A percentile compares a stretch with the other conserved stretches of the same genome.
Evolutionary conservation across 768 basidiomycete species (phyloP).

Genomic region (Cystofilobasidium ferigula): DNA sequence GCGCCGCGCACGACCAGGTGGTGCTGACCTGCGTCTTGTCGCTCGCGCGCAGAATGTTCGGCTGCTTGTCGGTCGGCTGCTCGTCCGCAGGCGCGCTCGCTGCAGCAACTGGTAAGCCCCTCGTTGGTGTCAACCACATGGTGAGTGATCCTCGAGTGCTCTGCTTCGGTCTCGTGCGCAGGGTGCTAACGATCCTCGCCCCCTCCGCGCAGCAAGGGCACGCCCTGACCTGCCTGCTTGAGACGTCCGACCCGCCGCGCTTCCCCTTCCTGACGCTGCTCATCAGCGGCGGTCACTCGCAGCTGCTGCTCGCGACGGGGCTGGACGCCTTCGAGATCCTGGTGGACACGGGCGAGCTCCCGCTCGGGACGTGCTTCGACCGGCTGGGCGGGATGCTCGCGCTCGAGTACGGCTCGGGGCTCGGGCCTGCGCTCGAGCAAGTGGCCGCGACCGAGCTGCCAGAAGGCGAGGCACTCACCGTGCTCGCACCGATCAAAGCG

Average conservation of each 20-base stretch:
- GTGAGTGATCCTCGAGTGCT: constrained; percentile 41
- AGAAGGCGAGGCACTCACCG: constrained; percentile 25
- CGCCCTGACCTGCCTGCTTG: constrained; percentile 67
- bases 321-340: constrained; percentile 53
- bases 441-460: constrained; percentile 41
- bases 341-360: constrained; percentile 62
- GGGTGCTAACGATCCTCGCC: background rate
- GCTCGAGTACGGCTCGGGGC: constrained; percentile 41
- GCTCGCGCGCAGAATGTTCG: constrained; percentile 47
- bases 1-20: constrained; percentile 42
- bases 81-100: constrained; percentile 80
- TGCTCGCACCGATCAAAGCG: background rate
- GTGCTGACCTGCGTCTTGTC: constrained; percentile 42
- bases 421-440: constrained; percentile 69
- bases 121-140: constrained; percentile 94
- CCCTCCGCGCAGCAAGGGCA: constrained; percentile 67
- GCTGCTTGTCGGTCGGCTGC: constrained; percentile 65
- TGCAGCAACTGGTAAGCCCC: constrained; percentile 60
- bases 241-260: constrained; percentile 43
- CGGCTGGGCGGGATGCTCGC: background rate
- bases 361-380: constrained; percentile 47
- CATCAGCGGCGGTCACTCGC: constrained; percentile 87
- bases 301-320: constrained; percentile 64
- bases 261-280: constrained; percentile 85
- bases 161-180: background rate